Evolutionary conservation across 2,329 filamentous ascomycete genomes (phyloP), one percentile per base, ranked within the genome.

Genomic region (Colletotrichum lentis): DNA sequence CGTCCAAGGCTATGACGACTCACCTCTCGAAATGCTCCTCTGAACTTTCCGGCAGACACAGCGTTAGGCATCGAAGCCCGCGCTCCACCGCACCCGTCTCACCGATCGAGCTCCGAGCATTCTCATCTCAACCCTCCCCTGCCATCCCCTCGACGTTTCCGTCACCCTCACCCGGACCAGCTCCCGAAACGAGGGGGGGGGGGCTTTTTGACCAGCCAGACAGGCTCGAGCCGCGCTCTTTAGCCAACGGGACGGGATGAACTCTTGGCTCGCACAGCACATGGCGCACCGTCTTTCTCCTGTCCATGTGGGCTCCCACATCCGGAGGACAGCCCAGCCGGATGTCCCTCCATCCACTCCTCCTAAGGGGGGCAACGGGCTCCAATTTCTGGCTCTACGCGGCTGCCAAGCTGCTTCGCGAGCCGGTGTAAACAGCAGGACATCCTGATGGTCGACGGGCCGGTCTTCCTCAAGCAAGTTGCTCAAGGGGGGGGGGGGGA

Each of bases 201-300:
- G 43, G 43, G 44, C 59, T 31, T 31, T 8, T 31, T 8, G 56
- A 35, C 39, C 37, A 43, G 43, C n/a, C 24, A 27, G 22, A 10
- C 6, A 27, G 44, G 10, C 31, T 11, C 54, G 31, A 12, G 27
- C 31, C n/a, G 27, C 47, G 31, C 35, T 10, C 37, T 35, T 20
- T 31, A 11, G 20, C n/a, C 31, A 16, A n/a, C 39, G 52, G 53
- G n/a, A 57, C 58, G 46, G 57, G 63, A 62, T 18, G 57, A 62
- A 67, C 63, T 37, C 52, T 63, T 69, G 62, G 56, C 66, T 59
- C 43, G 57, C 62, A 56, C 62, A 35, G 39, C 46, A 37, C 46
- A 37, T 22, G 12, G 18, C 44, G 50, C 16, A 31, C 39, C 55
- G 27, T 37, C 50, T 58, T 58, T 55, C 24, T 39, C 64, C 46